These are phyloP conservation scores for Otatea glauca DNA, from an alignment of 176 grass and related monocot species.

Conservation along the genomic window DNA sequence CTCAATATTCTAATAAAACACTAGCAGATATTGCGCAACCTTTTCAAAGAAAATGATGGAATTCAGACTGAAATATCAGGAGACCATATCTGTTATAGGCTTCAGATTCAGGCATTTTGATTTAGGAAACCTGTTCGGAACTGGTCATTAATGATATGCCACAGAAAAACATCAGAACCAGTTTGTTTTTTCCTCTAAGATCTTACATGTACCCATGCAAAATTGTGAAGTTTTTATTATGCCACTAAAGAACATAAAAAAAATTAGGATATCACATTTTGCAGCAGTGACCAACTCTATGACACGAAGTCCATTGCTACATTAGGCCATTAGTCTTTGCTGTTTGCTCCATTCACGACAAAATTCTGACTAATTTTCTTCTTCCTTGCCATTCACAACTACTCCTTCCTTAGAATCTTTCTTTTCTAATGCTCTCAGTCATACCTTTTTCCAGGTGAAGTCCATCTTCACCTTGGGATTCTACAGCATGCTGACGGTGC, in stretches of 20 bases:
- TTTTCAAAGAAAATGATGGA: not conserved
- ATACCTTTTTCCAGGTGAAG: conserved; percentile 52
- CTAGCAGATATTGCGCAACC: not conserved
- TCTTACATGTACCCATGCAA: no score
- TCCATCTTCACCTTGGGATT: conserved; percentile 70
- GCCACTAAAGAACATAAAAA: not conserved
- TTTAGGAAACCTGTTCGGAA: not conserved
- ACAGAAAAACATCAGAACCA: not conserved
- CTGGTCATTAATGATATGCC: not conserved
- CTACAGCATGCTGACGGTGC: conserved; percentile 59
- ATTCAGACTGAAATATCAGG: not conserved
- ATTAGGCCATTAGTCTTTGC: not conserved
- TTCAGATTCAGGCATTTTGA: not conserved
- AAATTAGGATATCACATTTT: not conserved
- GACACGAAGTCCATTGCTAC: not conserved
- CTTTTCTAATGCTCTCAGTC: no score
- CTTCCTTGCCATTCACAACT: not conserved
- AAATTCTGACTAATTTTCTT: not conserved
- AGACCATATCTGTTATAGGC: not conserved
- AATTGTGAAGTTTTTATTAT: not conserved
- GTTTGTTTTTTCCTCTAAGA: not conserved
- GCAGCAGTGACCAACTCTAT: not conserved
- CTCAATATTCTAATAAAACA: not conserved
- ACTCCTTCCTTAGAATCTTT: not conserved
- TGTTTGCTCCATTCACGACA: not conserved